These are phyloP conservation scores for Acaromyces ingoldii DNA, from an alignment of 1,284 basidiomycete species.

Conservation along the genomic window DNA sequence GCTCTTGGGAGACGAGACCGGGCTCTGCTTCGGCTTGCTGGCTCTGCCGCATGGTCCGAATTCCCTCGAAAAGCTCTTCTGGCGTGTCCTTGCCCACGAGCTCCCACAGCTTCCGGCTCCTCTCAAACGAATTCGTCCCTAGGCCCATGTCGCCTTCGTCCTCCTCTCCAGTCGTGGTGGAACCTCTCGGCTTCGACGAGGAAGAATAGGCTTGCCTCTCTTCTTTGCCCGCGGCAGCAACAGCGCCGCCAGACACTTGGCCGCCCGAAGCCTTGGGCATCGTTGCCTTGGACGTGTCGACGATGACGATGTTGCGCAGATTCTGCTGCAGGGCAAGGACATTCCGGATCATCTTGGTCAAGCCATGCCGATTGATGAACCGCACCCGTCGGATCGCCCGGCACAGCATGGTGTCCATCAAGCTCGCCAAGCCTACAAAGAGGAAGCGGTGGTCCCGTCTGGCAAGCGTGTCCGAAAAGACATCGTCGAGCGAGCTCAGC, in stretches of 20 bases:
- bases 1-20: too few relatives aligned
- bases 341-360: slow-evolving; percentile 83
- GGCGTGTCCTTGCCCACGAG: slow-evolving; percentile 70
- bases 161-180: slow-evolving; percentile 2
- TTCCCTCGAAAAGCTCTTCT: slow-evolving; percentile 54
- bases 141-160: background rate
- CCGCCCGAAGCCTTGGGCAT: slow-evolving; percentile 42
- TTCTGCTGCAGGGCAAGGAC: slow-evolving; percentile 88
- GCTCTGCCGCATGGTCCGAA: background rate
- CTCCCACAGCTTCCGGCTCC: slow-evolving; percentile 66
- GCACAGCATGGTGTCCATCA: slow-evolving; percentile 80
- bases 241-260: background rate
- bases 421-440: slow-evolving; percentile 76
- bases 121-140: slow-evolving; percentile 61
- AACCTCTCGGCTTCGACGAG: slow-evolving; percentile 18
- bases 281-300: slow-evolving; percentile 3
- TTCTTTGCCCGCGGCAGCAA: slow-evolving; percentile 61
- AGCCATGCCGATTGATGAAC: slow-evolving; percentile 69
- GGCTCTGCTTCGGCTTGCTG: too few relatives aligned
- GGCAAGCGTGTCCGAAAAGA: slow-evolving; percentile 23
- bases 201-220: slow-evolving; percentile 72
- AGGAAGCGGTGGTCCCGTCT: slow-evolving; percentile 62
- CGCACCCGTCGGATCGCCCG: slow-evolving; percentile 68
- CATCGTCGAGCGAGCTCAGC: slow-evolving; percentile 71
- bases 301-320: slow-evolving; percentile 59